Percentiles rank a stretch among this genome's conserved stretches.
These are phyloP conservation scores for Breynia disticha DNA, from an alignment of 441 rosid genomes.

Conservation along the genomic window DNA sequence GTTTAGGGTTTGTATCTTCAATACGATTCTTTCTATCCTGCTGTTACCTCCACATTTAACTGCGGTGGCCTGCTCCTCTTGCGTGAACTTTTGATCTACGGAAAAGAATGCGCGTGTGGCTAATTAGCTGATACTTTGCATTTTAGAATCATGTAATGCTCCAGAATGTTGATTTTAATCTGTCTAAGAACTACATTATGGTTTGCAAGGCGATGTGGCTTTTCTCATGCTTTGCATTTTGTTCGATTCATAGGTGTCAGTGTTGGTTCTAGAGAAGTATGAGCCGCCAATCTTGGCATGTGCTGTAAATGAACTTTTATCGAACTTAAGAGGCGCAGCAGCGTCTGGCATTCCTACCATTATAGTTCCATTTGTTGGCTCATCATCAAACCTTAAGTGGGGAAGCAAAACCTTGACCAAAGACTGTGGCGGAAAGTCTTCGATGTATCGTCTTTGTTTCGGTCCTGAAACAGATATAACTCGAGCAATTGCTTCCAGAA, in stretches of 20 bases:
- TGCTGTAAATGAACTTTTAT: constrained; percentile 47
- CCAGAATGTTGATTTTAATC: too few species aligned
- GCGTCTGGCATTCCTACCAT: constrained; percentile 27
- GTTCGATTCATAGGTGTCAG: constrained; percentile 37
- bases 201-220: too few species aligned
- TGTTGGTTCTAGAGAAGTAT: constrained; percentile 40
- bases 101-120: too few species aligned
- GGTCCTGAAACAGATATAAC: constrained; percentile 51
- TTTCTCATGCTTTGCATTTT: neutral
- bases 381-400: constrained; percentile 51
- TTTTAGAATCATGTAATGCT: too few species aligned
- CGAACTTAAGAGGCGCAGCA: constrained; percentile 25
- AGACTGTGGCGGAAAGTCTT: constrained; percentile 21
- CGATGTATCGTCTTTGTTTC: constrained; percentile 41
- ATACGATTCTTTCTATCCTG: too few species aligned
- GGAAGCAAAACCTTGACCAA: constrained; percentile 28
- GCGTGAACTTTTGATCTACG: too few species aligned
- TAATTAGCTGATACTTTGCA: too few species aligned
- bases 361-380: constrained; percentile 45
- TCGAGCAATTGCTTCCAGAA: constrained; percentile 29
- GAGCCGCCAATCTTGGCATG: constrained; percentile 52
- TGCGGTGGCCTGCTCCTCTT: too few species aligned
- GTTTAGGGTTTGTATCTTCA: too few species aligned
- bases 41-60: too few species aligned
- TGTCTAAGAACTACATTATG: too few species aligned